Percentiles rank a stretch among this genome's conserved stretches.
These are phyloP conservation scores for Aspergillus phoenicis DNA, from an alignment of 2,329 filamentous ascomycete species.

Conservation along the genomic window DNA sequence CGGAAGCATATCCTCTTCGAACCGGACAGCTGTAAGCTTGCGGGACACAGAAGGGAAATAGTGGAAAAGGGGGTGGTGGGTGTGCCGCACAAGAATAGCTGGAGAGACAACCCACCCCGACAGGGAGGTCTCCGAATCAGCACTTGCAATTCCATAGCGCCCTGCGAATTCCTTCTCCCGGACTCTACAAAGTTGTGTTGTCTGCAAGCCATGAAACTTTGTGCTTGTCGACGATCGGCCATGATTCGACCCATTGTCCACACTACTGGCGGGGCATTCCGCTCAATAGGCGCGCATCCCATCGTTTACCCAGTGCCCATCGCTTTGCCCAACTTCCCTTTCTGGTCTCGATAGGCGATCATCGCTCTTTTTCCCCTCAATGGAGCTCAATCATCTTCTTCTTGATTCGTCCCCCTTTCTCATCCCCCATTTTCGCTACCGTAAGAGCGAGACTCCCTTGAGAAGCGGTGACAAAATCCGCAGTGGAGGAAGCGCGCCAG, in stretches of 20 bases:
- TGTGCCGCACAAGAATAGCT: not conserved
- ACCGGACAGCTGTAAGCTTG: not conserved
- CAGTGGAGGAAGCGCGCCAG: not conserved
- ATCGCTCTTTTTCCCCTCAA: not conserved
- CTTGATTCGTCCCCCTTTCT: not conserved
- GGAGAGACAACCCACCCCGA: not conserved
- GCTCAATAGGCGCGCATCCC: slow-evolving; percentile 17
- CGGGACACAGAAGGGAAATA: not conserved
- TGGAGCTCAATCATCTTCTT: not conserved
- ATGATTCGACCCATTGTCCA: slow-evolving; percentile 13
- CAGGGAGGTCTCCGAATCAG: not conserved
- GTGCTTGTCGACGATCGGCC: slow-evolving; percentile 12
- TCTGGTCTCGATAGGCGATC: not conserved
- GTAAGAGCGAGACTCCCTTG: not conserved
- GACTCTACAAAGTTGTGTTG: not conserved
- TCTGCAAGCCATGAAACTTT: slow-evolving; percentile 24
- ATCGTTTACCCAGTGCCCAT: not conserved
- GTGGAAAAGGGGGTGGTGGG: too few species aligned
- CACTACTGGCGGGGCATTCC: slow-evolving; percentile 2
- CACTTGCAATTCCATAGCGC: not conserved
- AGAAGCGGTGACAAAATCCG: not conserved
- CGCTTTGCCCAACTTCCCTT: slow-evolving; percentile 1
- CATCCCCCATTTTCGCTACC: not conserved
- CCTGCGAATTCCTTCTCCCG: slow-evolving; percentile 8
- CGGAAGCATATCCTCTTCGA: not conserved